Percentiles rank a stretch among this genome's conserved stretches.
Evolutionary conservation across 768 basidiomycete genomes (phyloP).

Genomic region (Boletellus sp.): DNA sequence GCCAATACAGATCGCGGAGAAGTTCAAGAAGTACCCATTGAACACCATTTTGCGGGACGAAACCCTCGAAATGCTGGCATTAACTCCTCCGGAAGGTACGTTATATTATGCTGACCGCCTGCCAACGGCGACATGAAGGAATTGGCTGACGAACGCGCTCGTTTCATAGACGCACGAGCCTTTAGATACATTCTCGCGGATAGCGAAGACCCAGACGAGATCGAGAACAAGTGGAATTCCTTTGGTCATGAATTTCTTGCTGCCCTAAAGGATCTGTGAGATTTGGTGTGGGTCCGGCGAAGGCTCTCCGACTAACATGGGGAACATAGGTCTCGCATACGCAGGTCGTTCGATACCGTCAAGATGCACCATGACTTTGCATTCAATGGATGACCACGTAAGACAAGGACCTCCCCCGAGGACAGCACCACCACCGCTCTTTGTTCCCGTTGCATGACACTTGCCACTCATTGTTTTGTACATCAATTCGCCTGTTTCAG

Average conservation of each 20-base stretch:
- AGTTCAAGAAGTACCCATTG: neutral
- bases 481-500: neutral
- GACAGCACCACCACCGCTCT: neutral
- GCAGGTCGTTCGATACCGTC: slow-evolving; percentile 19
- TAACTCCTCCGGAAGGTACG: slow-evolving; percentile 19
- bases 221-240: slow-evolving; percentile 16
- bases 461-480: slow-evolving; percentile 11
- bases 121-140: too few species aligned
- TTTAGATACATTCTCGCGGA: slow-evolving; percentile 17
- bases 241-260: slow-evolving; percentile 21
- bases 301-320: neutral
- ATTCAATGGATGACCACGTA: slow-evolving; percentile 23
- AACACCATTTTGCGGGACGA: slow-evolving; percentile 22
- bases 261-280: slow-evolving; percentile 18
- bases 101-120: neutral
- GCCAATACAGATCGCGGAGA: slow-evolving; percentile 14
- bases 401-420: neutral
- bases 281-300: neutral
- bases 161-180: slow-evolving; percentile 9
- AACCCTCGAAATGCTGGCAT: slow-evolving; percentile 23
- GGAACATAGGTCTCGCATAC: neutral
- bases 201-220: slow-evolving; percentile 11
- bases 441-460: neutral
- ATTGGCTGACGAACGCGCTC: neutral
- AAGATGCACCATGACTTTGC: slow-evolving; percentile 33